Evolutionary conservation across 2,329 filamentous ascomycete species (phyloP).

Genomic region (Monosporascus sp.): DNA sequence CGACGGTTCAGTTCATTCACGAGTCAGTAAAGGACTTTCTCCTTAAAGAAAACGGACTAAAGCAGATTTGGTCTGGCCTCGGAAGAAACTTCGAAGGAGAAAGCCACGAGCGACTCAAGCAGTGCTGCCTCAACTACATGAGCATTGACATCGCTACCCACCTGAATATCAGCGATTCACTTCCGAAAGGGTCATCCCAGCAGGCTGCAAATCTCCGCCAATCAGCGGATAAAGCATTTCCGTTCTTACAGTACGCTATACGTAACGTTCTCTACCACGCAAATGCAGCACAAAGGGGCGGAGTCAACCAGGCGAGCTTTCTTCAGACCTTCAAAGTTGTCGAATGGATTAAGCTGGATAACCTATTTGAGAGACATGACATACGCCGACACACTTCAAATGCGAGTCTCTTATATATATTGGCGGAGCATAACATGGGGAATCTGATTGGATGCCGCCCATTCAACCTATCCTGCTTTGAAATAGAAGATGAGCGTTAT

Average conservation of each 20-base stretch:
- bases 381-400: background rate
- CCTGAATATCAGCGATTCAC: too few species aligned
- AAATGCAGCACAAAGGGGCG: background rate
- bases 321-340: background rate
- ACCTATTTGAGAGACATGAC: background rate
- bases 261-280: background rate
- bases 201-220: too few species aligned
- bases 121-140: conserved; percentile 19
- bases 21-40: conserved; percentile 46
- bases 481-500: background rate
- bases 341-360: background rate
- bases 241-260: background rate
- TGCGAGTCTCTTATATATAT: background rate
- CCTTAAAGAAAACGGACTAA: conserved; percentile 28
- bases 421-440: background rate
- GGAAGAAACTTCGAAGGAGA: conserved; percentile 23
- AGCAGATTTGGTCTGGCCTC: conserved; percentile 27
- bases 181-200: too few species aligned
- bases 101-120: conserved; percentile 39
- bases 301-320: background rate
- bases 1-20: conserved; percentile 48
- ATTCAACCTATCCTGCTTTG: background rate
- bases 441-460: background rate
- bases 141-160: background rate
- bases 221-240: too few species aligned